Evolutionary conservation across 108 stramenopile genomes (phyloP).

Genomic region (Stephanodiscus triporus): DNA sequence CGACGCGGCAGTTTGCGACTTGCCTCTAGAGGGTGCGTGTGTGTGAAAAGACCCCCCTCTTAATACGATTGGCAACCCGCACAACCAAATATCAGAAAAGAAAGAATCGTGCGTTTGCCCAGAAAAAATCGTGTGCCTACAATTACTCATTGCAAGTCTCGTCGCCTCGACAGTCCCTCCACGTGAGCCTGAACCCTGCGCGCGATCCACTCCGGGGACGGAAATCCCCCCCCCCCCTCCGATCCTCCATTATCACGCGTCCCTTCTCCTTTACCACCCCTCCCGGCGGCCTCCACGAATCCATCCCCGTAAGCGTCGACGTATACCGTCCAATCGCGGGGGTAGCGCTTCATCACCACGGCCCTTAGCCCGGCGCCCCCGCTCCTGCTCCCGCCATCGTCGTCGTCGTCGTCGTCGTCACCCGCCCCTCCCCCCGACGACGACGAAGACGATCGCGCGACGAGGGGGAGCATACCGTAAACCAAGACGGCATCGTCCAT

Average conservation of each 20-base stretch:
- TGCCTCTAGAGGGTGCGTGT: too few species aligned
- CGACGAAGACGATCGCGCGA: conserved; percentile 9
- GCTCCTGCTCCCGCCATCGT: conserved; percentile 1
- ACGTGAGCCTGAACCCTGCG: conserved; percentile 31
- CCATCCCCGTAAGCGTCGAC: conserved; percentile 45
- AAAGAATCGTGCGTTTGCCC: too few species aligned
- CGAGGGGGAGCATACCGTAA: conserved; percentile 30
- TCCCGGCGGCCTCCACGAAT: conserved; percentile 20
- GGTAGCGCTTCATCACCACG: conserved; percentile 54
- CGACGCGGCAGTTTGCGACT: too few species aligned
- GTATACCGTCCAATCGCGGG: conserved; percentile 31
- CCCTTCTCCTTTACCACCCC: background rate
- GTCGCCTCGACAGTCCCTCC: conserved; percentile 13
- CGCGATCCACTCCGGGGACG: conserved; percentile 34
- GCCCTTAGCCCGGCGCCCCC: conserved; percentile 28
- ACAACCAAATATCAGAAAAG: too few species aligned
- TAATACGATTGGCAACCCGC: too few species aligned
- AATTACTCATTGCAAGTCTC: background rate
- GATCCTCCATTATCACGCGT: background rate
- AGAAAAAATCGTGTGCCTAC: too few species aligned
- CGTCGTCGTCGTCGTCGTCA: too few species aligned
- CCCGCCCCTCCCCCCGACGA: background rate
- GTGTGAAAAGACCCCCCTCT: too few species aligned
- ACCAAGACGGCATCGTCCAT: conserved; percentile 21
- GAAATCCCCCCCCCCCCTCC: conserved; percentile 14